These are phyloP conservation scores for Populus ilicifolia DNA, from an alignment of 345 rosid species.

Conservation along the genomic window DNA sequence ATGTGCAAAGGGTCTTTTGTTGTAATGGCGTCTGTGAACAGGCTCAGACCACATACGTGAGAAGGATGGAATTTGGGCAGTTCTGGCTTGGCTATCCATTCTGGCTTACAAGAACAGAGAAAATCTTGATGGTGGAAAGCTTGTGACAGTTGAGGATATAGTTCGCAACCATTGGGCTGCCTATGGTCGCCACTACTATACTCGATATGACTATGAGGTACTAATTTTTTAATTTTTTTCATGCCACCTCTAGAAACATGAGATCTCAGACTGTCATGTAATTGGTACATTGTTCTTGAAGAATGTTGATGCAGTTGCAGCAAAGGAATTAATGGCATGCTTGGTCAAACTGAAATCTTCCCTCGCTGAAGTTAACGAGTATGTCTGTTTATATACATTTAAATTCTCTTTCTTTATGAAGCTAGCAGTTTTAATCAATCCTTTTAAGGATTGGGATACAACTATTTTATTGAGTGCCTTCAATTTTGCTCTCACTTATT, in stretches of 20 bases:
- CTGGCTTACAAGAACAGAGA: constrained; percentile 84
- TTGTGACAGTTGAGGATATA: constrained; percentile 89
- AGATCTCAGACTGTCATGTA: constrained; percentile 8
- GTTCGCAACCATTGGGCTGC: constrained; percentile 87
- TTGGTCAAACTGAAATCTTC: constrained; percentile 80
- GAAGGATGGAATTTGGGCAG: constrained; percentile 99
- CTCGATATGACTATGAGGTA: constrained; percentile 98
- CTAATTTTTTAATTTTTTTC: background rate
- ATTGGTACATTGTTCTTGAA: constrained; percentile 34
- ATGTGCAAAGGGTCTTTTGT: constrained; percentile 6
- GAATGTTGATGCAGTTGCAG: constrained; percentile 94
- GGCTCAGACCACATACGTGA: constrained; percentile 98
- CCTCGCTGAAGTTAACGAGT: constrained; percentile 75
- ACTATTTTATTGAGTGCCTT: background rate
- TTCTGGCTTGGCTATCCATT: constrained; percentile 95
- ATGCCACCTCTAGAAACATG: background rate
- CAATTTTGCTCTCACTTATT: background rate
- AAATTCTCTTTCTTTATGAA: background rate
- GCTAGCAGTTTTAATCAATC: background rate
- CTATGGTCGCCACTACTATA: constrained; percentile 95
- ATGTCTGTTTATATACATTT: constrained; percentile 22
- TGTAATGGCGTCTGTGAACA: constrained; percentile 29
- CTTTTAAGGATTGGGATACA: background rate
- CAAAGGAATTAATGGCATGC: constrained; percentile 84
- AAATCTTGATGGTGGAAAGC: constrained; percentile 55